Evolutionary conservation across 2,329 filamentous ascomycete species (phyloP), one percentile per base, ranked within the genome.

Genomic region (Parastagonospora nodorum): DNA sequence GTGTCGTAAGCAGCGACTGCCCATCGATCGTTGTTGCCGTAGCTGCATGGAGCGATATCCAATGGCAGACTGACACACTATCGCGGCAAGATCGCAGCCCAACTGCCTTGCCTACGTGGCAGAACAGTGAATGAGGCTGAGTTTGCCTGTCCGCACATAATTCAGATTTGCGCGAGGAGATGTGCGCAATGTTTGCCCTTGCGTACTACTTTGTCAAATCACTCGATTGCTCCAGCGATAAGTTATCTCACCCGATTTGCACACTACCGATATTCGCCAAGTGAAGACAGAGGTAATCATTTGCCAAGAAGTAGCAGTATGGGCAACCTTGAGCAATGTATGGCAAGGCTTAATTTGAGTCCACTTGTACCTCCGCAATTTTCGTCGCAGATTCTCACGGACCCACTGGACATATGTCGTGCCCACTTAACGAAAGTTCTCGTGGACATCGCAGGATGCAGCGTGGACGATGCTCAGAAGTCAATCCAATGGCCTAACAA

Each of bases 401-500:
- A 68, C 11, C 70, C 69, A 4, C 51, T 73, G 8, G 64, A 72
- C 16, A 2, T 73, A 0, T 60, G 35, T 31, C 69, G 68, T 4
- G 39, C 51, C 1, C 55, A 60, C 8, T 57, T 73, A 0, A 69
- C 64, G 0, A 45, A 61, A 0, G 24, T 68, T 2, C 49, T 72
- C 2, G 47, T 48, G 6, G 38, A 29, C 1, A 40, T 66, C 1
- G 19, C 58, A 1, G 53, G 52, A 1, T 61, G 60, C 30, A 53
- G 67, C 8, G 36, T 50, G 2, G 38, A 50, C 2, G 39, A 27
- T n/a, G 66, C 66, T 0, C 69, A 61, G 45, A 61, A 45, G 3
- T 63, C 66, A 0, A 66, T 71, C 11, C 60, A 66, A 44, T 65
- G 60, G 59, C 61, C 70, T 4, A 69, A 66, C 29, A 67, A 67